These are phyloP conservation scores for Euryodendron excelsum DNA, from an alignment of 148 eudicot genomes.

Conservation along the genomic window DNA sequence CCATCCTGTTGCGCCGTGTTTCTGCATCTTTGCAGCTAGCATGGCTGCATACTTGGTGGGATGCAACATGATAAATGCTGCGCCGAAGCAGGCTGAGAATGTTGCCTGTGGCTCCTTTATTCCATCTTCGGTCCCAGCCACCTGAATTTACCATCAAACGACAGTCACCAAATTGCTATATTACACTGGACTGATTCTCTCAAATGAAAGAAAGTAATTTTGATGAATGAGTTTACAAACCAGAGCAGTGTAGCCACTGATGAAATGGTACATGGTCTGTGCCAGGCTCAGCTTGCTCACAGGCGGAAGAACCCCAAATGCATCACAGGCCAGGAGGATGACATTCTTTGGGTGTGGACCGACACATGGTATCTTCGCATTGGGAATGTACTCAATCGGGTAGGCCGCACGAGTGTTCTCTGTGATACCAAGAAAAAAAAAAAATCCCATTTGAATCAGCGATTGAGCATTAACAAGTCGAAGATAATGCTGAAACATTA, in stretches of 20 bases:
- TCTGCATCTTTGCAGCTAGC: conserved; percentile 81
- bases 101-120: conserved; percentile 74
- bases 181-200: too few relatives aligned
- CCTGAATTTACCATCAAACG: conserved; percentile 25
- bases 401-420: conserved; percentile 88
- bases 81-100: conserved; percentile 86
- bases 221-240: conserved; percentile 29
- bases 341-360: conserved; percentile 82
- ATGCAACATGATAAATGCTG: conserved; percentile 82
- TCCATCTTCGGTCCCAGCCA: conserved; percentile 79
- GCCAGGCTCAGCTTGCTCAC: conserved; percentile 78
- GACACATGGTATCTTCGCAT: conserved; percentile 72
- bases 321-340: conserved; percentile 77
- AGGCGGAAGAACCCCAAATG: conserved; percentile 87
- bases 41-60: conserved; percentile 80
- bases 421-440: conserved; percentile 15
- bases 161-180: too few relatives aligned
- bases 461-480: too few relatives aligned
- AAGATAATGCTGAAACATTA: too few relatives aligned
- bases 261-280: conserved; percentile 88
- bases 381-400: conserved; percentile 79
- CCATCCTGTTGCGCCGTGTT: conserved; percentile 74
- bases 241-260: conserved; percentile 87
- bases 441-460: not conserved
- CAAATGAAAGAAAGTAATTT: too few relatives aligned